Conservation (phyloP, 495 filamentous ascomycete species). For the Hypoxylon perforatum region DNA sequence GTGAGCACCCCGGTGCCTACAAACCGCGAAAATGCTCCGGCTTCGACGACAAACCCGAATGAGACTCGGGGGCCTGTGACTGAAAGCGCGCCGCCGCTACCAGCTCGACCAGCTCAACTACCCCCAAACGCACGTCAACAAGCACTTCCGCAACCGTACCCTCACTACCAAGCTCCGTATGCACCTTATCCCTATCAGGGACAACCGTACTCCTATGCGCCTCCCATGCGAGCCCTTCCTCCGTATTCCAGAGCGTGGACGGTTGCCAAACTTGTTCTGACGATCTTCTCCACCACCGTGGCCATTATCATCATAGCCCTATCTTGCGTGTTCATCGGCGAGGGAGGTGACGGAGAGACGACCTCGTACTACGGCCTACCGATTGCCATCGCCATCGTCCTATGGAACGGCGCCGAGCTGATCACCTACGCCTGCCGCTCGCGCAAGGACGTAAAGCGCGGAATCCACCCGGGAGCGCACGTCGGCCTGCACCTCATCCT, state of each 20-base stretch:
- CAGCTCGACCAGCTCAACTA: constrained; percentile 15
- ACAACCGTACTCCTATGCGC: constrained; percentile 28
- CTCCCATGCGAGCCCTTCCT: constrained; percentile 32
- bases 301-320: constrained; percentile 46
- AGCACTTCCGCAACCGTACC: constrained; percentile 23
- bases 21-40: constrained; percentile 8
- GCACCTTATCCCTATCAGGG: constrained; percentile 30
- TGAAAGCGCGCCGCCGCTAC: background rate
- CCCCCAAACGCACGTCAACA: constrained; percentile 20
- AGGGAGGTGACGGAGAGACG: background rate
- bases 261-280: constrained; percentile 46
- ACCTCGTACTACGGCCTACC: constrained; percentile 25
- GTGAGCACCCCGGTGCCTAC: constrained; percentile 12
- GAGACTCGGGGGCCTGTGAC: constrained; percentile 6
- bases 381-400: constrained; percentile 44
- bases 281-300: constrained; percentile 36
- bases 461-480: constrained; percentile 52
- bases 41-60: constrained; percentile 4
- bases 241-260: constrained; percentile 34
- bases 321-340: constrained; percentile 26
- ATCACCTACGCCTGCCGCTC: constrained; percentile 42
- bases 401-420: constrained; percentile 52
- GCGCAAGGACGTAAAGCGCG: constrained; percentile 38
- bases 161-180: constrained; percentile 27
- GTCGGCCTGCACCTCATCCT: constrained; percentile 51